Base-by-base conservation (phyloP, 208 protist genomes). In the Wallacemonas sp. region DNA sequence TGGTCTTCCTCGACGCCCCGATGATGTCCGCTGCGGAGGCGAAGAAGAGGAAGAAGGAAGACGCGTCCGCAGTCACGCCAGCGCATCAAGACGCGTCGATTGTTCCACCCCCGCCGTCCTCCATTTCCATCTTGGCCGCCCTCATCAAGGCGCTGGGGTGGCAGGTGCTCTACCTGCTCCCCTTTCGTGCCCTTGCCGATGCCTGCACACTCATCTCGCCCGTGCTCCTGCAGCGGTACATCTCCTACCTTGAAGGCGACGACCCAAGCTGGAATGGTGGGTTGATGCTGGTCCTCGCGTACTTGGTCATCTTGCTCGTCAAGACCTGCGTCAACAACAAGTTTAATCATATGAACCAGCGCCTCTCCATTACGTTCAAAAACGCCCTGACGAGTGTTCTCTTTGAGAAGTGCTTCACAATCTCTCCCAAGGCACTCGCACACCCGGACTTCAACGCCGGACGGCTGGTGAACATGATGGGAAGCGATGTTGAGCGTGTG, bases 381-480 rank as follows among this genome's bases (percentile, higher is more conserved):
- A 79, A 71, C 34, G 86, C 91, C 0, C 68, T 96, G 14, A 75
- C 84, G 0, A 62, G 67, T 2, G 65, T 86, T 19, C 63, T 97
- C 14, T 91, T 94, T 36, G 75, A 70, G 24, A 97, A 97, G 64
- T 86, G 87, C 15, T 65, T 95, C 2, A 71, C 49, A 12, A 71
- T 93, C n/a, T 62, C 72, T 8, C 41, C 60, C 5, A 77, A 69
- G 39, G 59, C 72, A 0, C 63, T 81, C 1, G 34, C 72, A 9
- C 70, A 82, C 22, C 91, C 94, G 14, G 84, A 86, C 27, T 84
- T 93, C 19, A 91, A 80, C 26, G 67, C 85, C 8, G 94, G 94
- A 21, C 77, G 90, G 11, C 84, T 97, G 38, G 83, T 97, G 19
- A 97, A 95, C 72, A 80, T 95, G 63, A 74, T 94, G 71, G 89